phyloP scores from a whole-genome alignment of 805 yeast genomes.

The Candida sithepensis region DNA sequence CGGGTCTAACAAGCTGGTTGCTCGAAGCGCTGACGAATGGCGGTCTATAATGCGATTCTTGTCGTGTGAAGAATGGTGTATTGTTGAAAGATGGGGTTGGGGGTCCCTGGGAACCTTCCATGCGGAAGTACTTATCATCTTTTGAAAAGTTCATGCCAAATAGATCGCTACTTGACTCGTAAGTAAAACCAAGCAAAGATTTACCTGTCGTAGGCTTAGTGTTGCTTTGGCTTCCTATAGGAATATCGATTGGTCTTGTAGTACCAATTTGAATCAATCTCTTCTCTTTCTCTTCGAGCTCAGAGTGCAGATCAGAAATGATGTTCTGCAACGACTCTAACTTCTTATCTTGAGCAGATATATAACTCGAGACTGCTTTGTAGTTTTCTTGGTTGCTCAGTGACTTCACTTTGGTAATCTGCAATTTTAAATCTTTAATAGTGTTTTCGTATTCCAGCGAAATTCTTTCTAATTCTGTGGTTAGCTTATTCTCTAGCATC shows the following conservation, averaged over 20 bases:
- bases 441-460: background rate
- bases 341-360: constrained; percentile 9
- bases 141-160: constrained; percentile 1
- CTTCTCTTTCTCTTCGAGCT: constrained; percentile 14
- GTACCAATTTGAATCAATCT: constrained; percentile 14
- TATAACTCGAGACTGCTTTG: background rate
- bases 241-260: constrained; percentile 25
- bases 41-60: background rate
- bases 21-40: background rate
- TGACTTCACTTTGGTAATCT: background rate
- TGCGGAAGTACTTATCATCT: background rate
- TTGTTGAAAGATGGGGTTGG: background rate
- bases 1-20: background rate
- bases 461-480: background rate
- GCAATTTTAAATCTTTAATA: background rate
- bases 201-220: background rate
- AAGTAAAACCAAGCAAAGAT: constrained; percentile 6
- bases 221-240: constrained; percentile 2
- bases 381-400: background rate
- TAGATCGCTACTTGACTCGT: constrained; percentile 6
- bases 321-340: constrained; percentile 5
- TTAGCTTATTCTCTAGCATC: background rate
- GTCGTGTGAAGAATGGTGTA: background rate
- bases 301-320: constrained; percentile 8
- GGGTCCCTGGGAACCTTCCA: background rate